phyloP scores from a whole-genome alignment of 2,329 filamentous ascomycete genomes.

The Xylariaceae sp. region DNA sequence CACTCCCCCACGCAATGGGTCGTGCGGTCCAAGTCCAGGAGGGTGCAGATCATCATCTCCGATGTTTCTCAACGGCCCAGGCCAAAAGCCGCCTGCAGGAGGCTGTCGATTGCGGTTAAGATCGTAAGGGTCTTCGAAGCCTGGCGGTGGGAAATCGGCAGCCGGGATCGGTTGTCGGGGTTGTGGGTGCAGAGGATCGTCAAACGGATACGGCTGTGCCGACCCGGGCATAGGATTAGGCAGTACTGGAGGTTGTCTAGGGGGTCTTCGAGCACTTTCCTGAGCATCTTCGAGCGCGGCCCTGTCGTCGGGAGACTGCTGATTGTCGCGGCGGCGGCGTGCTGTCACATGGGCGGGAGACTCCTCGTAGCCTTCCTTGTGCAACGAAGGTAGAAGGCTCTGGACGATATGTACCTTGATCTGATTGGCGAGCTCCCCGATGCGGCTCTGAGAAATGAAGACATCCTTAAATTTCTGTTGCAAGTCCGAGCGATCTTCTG shows the following conservation, averaged over 20 bases:
- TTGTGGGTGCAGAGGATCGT: conserved; percentile 69
- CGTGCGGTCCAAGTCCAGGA: conserved; percentile 81
- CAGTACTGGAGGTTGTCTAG: conserved; percentile 49
- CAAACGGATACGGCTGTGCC: conserved; percentile 71
- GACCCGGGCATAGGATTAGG: conserved; percentile 63
- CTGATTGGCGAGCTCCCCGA: conserved; percentile 71
- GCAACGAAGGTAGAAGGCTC: conserved; percentile 77
- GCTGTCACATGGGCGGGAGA: no score
- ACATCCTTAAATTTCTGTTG: conserved; percentile 60
- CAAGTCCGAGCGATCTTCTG: conserved; percentile 59
- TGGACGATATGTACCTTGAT: conserved; percentile 84
- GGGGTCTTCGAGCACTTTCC: conserved; percentile 50
- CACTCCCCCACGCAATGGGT: conserved; percentile 75
- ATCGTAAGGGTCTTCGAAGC: conserved; percentile 92
- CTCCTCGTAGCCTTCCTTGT: conserved; percentile 81
- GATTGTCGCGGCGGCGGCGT: no score
- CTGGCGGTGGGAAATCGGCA: conserved; percentile 82
- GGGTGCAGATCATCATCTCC: conserved; percentile 91
- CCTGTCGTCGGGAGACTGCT: conserved; percentile 48
- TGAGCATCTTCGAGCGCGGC: conserved; percentile 51
- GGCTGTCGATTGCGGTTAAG: no score
- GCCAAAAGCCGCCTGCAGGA: conserved; percentile 56
- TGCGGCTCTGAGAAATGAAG: conserved; percentile 75
- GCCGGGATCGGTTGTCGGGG: conserved; percentile 69
- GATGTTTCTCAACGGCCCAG: conserved; percentile 67